phyloP scores from a whole-genome alignment of 495 filamentous ascomycete species.

The Neurospora sp. region DNA sequence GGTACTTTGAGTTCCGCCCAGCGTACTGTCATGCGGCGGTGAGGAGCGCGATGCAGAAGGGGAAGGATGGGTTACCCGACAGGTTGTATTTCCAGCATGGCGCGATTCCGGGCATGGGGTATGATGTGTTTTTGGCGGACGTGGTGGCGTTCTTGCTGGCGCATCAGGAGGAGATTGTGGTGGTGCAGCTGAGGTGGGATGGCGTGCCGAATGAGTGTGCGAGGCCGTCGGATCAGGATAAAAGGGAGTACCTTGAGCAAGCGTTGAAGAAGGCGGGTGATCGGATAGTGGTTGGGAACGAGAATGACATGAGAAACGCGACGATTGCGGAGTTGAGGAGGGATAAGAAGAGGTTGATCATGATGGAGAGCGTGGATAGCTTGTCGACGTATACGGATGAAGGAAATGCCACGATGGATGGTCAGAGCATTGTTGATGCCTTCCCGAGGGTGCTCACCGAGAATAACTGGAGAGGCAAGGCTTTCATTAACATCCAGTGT shows the following conservation, averaged over 20 bases:
- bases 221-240: conserved; percentile 32
- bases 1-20: conserved; percentile 49
- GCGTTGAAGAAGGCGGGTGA: conserved; percentile 24
- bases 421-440: conserved; percentile 34
- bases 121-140: conserved; percentile 36
- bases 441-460: conserved; percentile 27
- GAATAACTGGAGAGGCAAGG: conserved; percentile 27
- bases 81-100: conserved; percentile 44
- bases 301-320: conserved; percentile 26
- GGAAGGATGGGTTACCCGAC: conserved; percentile 24
- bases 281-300: conserved; percentile 18
- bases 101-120: conserved; percentile 44
- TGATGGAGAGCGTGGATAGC: conserved; percentile 33
- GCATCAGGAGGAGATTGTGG: conserved; percentile 39
- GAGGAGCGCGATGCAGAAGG: conserved; percentile 14
- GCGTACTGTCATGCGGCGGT: conserved; percentile 36
- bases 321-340: conserved; percentile 33
- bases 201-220: conserved; percentile 39
- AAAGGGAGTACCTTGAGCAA: conserved; percentile 28
- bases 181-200: conserved; percentile 45
- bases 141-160: conserved; percentile 34
- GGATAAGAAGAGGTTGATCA: conserved; percentile 36
- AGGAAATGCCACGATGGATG: conserved; percentile 40
- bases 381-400: conserved; percentile 43
- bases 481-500: conserved; percentile 42